Conservation (phyloP, 176 grass and related monocot genomes). For the Urochloa ruziziensis region DNA sequence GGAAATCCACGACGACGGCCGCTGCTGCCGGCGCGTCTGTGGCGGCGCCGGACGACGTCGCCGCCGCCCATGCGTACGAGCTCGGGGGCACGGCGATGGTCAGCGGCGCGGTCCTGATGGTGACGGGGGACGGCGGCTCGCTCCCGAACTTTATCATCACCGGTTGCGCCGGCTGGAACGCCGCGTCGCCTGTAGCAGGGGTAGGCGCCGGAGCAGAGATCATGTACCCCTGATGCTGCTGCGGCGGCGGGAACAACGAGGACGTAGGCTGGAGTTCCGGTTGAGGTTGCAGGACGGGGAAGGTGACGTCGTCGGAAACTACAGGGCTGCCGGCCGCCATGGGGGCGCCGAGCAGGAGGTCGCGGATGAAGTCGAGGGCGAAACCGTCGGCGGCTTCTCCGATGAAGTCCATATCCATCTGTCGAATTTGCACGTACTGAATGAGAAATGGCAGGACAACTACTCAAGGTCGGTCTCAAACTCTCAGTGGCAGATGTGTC, state of each 20-base stretch:
- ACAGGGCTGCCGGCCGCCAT: too few species aligned
- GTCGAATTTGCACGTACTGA: too few species aligned
- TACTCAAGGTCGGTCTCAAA: too few species aligned
- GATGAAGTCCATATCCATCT: slow-evolving; percentile 45
- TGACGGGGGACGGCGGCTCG: slow-evolving; percentile 7
- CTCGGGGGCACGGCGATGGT: slow-evolving; percentile 22
- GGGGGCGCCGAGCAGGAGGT: slow-evolving; percentile 42
- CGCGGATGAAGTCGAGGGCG: slow-evolving; percentile 45
- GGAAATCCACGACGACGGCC: slow-evolving; percentile 13
- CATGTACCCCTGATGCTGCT: background rate
- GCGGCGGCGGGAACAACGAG: slow-evolving; percentile 12
- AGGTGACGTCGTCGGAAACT: background rate
- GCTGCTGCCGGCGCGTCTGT: background rate
- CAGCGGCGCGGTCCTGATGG: background rate
- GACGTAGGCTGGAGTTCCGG: background rate
- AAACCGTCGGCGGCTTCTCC: slow-evolving; percentile 35
- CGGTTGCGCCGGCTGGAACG: slow-evolving; percentile 20
- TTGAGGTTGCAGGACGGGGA: background rate
- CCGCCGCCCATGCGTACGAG: slow-evolving; percentile 22
- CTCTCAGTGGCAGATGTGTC: background rate
- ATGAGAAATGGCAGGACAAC: background rate
- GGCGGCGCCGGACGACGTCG: background rate
- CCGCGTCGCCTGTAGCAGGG: background rate
- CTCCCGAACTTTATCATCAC: slow-evolving; percentile 41
- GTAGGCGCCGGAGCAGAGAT: background rate